Evolutionary conservation across 1,284 basidiomycete genomes (phyloP), one percentile per base, ranked within the genome.

Genomic region (Apiotrichum laibachii): DNA sequence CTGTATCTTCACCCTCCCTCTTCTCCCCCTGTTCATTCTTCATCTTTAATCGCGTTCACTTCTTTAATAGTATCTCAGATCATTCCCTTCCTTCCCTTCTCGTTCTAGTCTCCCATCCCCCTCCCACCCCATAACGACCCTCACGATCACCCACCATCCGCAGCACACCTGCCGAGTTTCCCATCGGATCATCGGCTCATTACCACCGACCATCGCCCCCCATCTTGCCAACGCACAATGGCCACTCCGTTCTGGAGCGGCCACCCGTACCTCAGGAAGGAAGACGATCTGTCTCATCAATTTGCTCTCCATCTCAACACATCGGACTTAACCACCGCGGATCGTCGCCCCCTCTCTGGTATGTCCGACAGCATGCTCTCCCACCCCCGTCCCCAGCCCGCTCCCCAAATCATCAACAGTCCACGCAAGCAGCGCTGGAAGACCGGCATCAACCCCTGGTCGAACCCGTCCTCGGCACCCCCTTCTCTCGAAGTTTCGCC

Each of bases 341-440:
- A 39, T 15, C 50, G 26, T 26, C 35, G 35, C n/a, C 26, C 4
- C 26, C 26, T 31, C 26, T 31, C 26, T 31, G 26, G 26, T 4
- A 31, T 31, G 26, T 31, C 26, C 26, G 26, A 31, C 3, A 31
- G 4, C 7, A 31, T 31, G 26, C 35, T 42, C 22, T 11, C 50
- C 19, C 15, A 37, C 18, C 31, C n/a, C 34, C 33, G 12, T 21
- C 33, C 16, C 18, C 33, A 33, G 2, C 44, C 35, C 44, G n/a
- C 45, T 33, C n/a, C 15, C 11, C 33, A 19, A 46, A 46, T 37
- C 35, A 18, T n/a, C 19, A 35, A 43, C 42, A 18, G 37, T 9
- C 45, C 46, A 1, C 15, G 40, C 22, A 49, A 53, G 22, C 51
- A 58, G 47, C 37, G 51, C 12, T 58, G 57, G 57, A 44, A 19